These are phyloP conservation scores for Candida loeiensis DNA, from an alignment of 805 yeast species.

Conservation along the genomic window DNA sequence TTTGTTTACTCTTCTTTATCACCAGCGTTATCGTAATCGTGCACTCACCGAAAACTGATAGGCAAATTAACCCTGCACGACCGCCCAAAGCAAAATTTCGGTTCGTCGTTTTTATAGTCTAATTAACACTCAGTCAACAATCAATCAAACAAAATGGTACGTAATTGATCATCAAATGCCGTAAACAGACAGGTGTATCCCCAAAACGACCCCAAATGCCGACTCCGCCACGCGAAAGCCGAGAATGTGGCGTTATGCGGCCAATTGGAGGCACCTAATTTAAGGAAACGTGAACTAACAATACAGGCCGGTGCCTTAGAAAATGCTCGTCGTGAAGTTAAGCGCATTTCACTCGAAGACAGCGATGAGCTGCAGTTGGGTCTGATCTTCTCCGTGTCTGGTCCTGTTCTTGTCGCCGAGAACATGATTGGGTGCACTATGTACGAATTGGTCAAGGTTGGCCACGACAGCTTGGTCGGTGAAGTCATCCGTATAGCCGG, in stretches of 20 bases:
- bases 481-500: constrained; percentile 96
- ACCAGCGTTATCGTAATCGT: neutral
- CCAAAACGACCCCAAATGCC: no score
- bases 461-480: constrained; percentile 95
- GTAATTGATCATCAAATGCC: neutral
- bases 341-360: constrained; percentile 65
- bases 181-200: no score
- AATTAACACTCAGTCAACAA: constrained; percentile 1
- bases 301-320: constrained; percentile 91
- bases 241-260: no score
- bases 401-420: constrained; percentile 97
- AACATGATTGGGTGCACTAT: constrained; percentile 99
- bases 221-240: no score
- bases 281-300: neutral
- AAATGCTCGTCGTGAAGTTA: constrained; percentile 91
- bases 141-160: constrained; percentile 3
- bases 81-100: constrained; percentile 2
- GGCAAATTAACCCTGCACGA: constrained; percentile 1
- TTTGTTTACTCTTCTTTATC: no score
- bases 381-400: constrained; percentile 89
- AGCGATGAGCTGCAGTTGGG: constrained; percentile 79
- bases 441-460: constrained; percentile 98
- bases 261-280: no score
- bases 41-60: constrained; percentile 1
- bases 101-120: constrained; percentile 2